These are phyloP conservation scores for Xylariaceae sp. DNA, from an alignment of 2,329 filamentous ascomycete genomes.

Conservation along the genomic window DNA sequence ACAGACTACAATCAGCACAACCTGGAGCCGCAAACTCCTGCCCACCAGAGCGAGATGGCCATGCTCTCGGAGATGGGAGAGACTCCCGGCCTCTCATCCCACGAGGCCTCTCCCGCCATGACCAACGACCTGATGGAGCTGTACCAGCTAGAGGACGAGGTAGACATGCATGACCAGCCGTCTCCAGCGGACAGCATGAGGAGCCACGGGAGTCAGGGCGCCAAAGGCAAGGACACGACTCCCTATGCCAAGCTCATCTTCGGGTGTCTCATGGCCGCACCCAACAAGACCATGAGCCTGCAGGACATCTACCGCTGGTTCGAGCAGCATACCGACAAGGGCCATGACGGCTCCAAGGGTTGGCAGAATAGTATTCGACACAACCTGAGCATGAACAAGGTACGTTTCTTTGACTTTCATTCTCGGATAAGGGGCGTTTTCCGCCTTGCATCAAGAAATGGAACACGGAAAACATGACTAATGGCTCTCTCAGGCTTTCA, in stretches of 20 bases:
- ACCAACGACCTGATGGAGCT: neutral
- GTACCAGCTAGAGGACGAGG: slow-evolving; percentile 8
- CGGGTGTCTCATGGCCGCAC: slow-evolving; percentile 65
- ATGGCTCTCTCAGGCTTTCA: too few species aligned
- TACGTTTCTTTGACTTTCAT: too few species aligned
- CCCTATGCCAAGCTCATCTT: slow-evolving; percentile 84
- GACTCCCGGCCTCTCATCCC: slow-evolving; percentile 3
- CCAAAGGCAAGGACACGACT: slow-evolving; percentile 40
- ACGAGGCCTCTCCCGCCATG: slow-evolving; percentile 7
- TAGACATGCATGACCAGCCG: slow-evolving; percentile 11
- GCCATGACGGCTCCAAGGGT: slow-evolving; percentile 60
- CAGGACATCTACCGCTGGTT: slow-evolving; percentile 94
- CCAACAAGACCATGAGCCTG: slow-evolving; percentile 67
- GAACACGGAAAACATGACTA: too few species aligned
- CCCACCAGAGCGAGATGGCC: neutral
- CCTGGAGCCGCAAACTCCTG: neutral
- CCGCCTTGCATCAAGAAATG: too few species aligned
- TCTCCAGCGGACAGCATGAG: slow-evolving; percentile 5
- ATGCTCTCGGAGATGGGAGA: neutral
- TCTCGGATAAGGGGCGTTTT: too few species aligned
- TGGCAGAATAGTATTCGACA: slow-evolving; percentile 97
- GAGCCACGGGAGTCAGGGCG: slow-evolving; percentile 20
- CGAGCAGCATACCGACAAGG: slow-evolving; percentile 72
- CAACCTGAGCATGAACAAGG: slow-evolving; percentile 92
- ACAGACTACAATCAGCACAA: neutral